Evolutionary conservation across 2,329 filamentous ascomycete genomes (phyloP).

Genomic region (Karstenula rhodostoma): DNA sequence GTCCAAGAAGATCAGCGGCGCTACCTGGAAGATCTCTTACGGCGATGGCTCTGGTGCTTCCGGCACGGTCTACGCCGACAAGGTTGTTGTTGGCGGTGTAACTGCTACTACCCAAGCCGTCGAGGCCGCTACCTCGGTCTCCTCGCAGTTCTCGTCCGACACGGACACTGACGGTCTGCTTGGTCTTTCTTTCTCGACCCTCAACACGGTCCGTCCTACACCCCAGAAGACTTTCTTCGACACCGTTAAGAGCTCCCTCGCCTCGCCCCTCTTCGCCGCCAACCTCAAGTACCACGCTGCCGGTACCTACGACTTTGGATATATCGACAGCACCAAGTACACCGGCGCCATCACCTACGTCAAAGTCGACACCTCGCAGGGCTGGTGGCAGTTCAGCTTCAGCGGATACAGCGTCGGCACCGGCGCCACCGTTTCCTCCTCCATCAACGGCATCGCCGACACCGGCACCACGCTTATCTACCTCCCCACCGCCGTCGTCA

Average conservation of each 20-base stretch:
- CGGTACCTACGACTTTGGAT: slow-evolving; percentile 65
- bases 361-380: slow-evolving; percentile 63
- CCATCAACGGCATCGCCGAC: slow-evolving; percentile 69
- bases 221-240: slow-evolving; percentile 68
- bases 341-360: slow-evolving; percentile 66
- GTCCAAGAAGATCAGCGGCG: slow-evolving; percentile 57
- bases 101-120: slow-evolving; percentile 69
- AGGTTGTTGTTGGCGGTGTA: slow-evolving; percentile 67
- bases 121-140: slow-evolving; percentile 69
- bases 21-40: slow-evolving; percentile 69
- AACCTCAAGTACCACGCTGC: slow-evolving; percentile 61
- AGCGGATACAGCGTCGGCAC: slow-evolving; percentile 64
- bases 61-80: slow-evolving; percentile 72
- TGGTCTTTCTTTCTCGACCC: slow-evolving; percentile 65
- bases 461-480: slow-evolving; percentile 75
- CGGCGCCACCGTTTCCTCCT: slow-evolving; percentile 45
- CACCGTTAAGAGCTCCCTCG: slow-evolving; percentile 62
- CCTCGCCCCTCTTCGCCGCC: slow-evolving; percentile 65
- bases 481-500: slow-evolving; percentile 61
- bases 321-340: slow-evolving; percentile 67
- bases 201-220: slow-evolving; percentile 65
- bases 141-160: slow-evolving; percentile 61
- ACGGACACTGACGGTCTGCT: slow-evolving; percentile 66
- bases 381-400: slow-evolving; percentile 70
- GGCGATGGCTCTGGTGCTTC: slow-evolving; percentile 70